Percentiles rank a stretch among this genome's conserved stretches.
Conservation (phyloP, 2,329 filamentous ascomycete species). For the Corniculantispora saksenae region DNA sequence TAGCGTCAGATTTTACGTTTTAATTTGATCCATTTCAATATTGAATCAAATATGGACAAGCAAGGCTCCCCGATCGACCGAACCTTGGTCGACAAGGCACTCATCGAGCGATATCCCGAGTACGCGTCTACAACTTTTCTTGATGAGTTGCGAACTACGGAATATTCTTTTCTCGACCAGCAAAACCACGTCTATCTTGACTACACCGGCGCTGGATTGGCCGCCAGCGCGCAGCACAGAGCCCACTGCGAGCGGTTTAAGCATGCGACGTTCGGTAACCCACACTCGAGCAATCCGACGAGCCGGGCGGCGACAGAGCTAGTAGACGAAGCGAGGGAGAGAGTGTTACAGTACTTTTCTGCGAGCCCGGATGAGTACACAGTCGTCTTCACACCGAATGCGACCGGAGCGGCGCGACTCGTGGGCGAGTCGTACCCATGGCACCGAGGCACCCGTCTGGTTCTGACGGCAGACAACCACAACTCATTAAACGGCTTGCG, state of each 20-base stretch:
- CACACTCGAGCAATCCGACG: conserved; percentile 41
- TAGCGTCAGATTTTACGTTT: background rate
- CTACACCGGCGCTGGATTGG: conserved; percentile 42
- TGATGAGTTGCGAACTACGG: conserved; percentile 33
- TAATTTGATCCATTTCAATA: background rate
- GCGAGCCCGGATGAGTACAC: conserved; percentile 40
- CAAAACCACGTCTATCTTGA: conserved; percentile 43
- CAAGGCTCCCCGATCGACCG: background rate
- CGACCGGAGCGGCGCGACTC: conserved; percentile 40
- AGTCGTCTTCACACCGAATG: conserved; percentile 43
- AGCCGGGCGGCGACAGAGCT: conserved; percentile 35
- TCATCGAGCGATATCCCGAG: conserved; percentile 33
- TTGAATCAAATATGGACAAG: background rate
- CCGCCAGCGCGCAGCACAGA: conserved; percentile 33
- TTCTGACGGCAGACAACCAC: conserved; percentile 44
- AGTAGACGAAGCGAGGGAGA: conserved; percentile 33
- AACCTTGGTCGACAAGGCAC: background rate
- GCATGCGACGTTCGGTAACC: conserved; percentile 39
- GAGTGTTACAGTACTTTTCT: conserved; percentile 36
- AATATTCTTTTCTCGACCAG: conserved; percentile 40
- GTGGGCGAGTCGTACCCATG: conserved; percentile 43
- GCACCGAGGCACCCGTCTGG: conserved; percentile 25
- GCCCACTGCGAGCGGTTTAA: conserved; percentile 34
- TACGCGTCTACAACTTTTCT: conserved; percentile 34
- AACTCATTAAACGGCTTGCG: conserved; percentile 44